Evolutionary conservation across 345 rosid genomes (phyloP).

Genomic region (Noccaea bulbosa): DNA sequence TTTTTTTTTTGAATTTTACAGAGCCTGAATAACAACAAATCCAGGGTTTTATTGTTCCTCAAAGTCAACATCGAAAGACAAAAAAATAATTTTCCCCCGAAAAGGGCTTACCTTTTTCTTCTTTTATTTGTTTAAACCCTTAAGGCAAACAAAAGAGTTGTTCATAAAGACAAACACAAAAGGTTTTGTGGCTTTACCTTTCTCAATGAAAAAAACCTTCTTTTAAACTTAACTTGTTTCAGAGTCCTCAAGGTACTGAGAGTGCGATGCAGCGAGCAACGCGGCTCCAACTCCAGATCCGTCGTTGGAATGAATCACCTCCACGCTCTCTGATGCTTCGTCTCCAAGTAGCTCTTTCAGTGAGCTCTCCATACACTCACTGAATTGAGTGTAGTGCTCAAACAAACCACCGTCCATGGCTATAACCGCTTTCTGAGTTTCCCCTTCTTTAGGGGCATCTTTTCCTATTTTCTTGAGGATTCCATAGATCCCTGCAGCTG

Average conservation of each 20-base stretch:
- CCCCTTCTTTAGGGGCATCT: constrained; percentile 60
- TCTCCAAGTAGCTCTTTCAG: constrained; percentile 68
- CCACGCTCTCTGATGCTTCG: constrained; percentile 54
- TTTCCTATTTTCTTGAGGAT: constrained; percentile 79
- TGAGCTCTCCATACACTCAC: constrained; percentile 63
- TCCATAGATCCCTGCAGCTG: constrained; percentile 80
- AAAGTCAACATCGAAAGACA: constrained; percentile 14
- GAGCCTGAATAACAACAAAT: constrained; percentile 25
- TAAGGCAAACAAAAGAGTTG: constrained; percentile 39
- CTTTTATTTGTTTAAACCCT: constrained; percentile 39
- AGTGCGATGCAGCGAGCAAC: constrained; percentile 76
- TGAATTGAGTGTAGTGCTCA: constrained; percentile 68
- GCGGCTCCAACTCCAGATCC: constrained; percentile 90
- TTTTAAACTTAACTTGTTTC: constrained; percentile 33
- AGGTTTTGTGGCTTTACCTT: constrained; percentile 3
- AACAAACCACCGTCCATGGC: constrained; percentile 86
- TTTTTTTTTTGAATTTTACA: constrained; percentile 16
- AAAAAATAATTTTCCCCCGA: constrained; percentile 4
- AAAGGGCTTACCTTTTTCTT: constrained; percentile 27
- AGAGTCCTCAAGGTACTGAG: constrained; percentile 50
- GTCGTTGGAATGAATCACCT: constrained; percentile 59
- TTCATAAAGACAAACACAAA: constrained; percentile 16
- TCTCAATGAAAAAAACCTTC: constrained; percentile 10
- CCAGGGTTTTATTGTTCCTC: constrained; percentile 37
- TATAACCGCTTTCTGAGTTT: constrained; percentile 59